Evolutionary conservation across 1,284 basidiomycete genomes (phyloP), one percentile per base, ranked within the genome.

Genomic region (Cutaneotrichosporon spelunceum): DNA sequence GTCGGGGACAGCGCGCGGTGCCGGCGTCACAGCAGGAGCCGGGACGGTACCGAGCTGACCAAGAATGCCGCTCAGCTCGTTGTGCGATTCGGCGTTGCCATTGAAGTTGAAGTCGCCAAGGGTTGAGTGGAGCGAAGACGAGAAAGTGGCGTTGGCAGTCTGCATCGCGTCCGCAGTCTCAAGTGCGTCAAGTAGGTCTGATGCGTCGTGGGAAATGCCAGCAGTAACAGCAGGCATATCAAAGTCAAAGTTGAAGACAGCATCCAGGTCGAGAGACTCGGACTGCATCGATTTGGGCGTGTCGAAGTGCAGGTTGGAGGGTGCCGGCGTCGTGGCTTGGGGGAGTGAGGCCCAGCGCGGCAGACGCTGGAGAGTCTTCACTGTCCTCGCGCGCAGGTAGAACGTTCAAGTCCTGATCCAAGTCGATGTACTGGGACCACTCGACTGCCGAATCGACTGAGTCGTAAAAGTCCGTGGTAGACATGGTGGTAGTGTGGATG

Each of bases 211-310:
- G 47, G 65, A 64, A 45, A 74, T 72, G 58, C 70, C 71, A 3
- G 48, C 26, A 27, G 59, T 44, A 21, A 56, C 13, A 24, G 53
- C 57, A n/a, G 64, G 66, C 47, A 72, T 64, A 53, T 66, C 66
- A 53, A 70, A 68, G 61, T 69, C 68, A n/a, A 61, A 62, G 60
- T 65, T 53, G 39, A 60, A 47, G 44, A 59, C 61, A 53, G 59
- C 30, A 57, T 61, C 50, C 19, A 60, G 44, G 53, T 75, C 72
- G 36, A 75, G 73, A 21, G 68, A 63, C 27, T 74, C 70, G 1
- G 73, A 75, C 64, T 74, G 72, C 59, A 70, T 73, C 26, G 71
- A 72, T 36, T 60, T 59, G 49, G 62, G 62, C 21, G 65, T 48
- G 33, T 54, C 36, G n/a, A 24, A 42, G 59, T 64, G 42, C n/a